Percentiles rank a stretch among this genome's conserved stretches.
These are phyloP conservation scores for Neurospora sp. DNA, from an alignment of 2,329 filamentous ascomycete genomes.

Conservation along the genomic window DNA sequence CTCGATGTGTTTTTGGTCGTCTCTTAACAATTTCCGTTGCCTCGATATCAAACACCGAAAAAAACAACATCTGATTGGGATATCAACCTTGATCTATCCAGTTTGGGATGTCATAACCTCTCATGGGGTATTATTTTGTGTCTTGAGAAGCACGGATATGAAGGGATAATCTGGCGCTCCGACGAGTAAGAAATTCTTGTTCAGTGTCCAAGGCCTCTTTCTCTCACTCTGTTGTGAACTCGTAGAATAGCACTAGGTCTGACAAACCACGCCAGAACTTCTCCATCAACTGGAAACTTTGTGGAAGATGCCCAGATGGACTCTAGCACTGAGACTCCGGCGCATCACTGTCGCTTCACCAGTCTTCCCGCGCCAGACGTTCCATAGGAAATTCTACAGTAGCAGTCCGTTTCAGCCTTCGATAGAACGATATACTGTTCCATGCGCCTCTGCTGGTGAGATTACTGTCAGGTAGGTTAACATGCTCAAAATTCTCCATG, in stretches of 20 bases:
- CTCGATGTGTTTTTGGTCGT: not conserved
- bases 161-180: not conserved
- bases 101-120: not conserved
- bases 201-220: not conserved
- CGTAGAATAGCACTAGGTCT: not conserved
- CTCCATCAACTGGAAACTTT: not conserved
- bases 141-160: not conserved
- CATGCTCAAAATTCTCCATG: not conserved
- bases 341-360: conserved; percentile 3
- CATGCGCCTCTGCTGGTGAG: conserved; percentile 38
- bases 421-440: conserved; percentile 27
- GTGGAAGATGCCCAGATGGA: conserved; percentile 12
- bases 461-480: conserved; percentile 40
- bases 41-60: not conserved
- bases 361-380: not conserved
- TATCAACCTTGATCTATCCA: not conserved
- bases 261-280: not conserved
- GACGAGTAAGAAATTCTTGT: not conserved
- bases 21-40: not conserved
- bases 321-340: conserved; percentile 3
- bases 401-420: conserved; percentile 25
- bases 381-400: conserved; percentile 8
- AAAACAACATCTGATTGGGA: not conserved
- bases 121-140: not conserved
- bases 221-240: not conserved